Evolutionary conservation across 768 basidiomycete genomes (phyloP).

Genomic region (Tremella mesenterica): DNA sequence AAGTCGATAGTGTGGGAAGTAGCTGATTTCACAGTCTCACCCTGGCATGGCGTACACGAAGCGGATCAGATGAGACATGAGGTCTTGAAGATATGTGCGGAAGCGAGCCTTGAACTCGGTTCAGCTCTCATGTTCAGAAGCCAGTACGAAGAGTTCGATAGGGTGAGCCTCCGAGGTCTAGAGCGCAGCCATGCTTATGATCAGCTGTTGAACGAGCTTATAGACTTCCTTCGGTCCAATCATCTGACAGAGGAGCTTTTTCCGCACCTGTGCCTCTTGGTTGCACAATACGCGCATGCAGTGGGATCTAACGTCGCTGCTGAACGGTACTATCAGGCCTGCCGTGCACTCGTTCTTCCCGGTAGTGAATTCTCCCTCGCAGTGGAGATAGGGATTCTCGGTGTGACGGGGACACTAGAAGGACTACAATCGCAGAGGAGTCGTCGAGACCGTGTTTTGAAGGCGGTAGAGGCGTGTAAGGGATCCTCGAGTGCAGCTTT

Average conservation of each 20-base stretch:
- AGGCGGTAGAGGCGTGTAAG: conserved; percentile 14
- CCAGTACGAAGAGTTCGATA: conserved; percentile 7
- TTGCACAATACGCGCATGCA: conserved; percentile 23
- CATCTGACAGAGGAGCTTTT: conserved; percentile 13
- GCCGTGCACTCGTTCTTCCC: conserved; percentile 1
- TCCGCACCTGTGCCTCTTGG: conserved; percentile 29
- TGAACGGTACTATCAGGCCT: conserved; percentile 21
- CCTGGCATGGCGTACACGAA: conserved; percentile 10
- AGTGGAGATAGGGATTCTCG: conserved; percentile 20
- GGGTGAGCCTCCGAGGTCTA: conserved; percentile 10
- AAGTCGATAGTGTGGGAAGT: not conserved
- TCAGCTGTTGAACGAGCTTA: conserved; percentile 1
- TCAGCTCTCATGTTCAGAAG: conserved; percentile 21
- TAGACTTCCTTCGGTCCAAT: conserved; percentile 9
- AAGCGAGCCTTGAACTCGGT: conserved; percentile 25
- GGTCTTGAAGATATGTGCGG: conserved; percentile 14
- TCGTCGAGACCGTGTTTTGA: conserved; percentile 14
- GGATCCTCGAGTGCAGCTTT: conserved; percentile 18
- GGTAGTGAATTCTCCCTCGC: conserved; percentile 25
- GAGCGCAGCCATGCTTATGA: not conserved
- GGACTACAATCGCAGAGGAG: conserved; percentile 1
- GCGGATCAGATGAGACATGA: conserved; percentile 1
- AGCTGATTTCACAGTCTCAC: conserved; percentile 11
- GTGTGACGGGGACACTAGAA: not conserved
- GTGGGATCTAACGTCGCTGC: conserved; percentile 14